These are phyloP conservation scores for Cordyceps fumosorosea DNA, from an alignment of 2,329 filamentous ascomycete species.

Conservation along the genomic window DNA sequence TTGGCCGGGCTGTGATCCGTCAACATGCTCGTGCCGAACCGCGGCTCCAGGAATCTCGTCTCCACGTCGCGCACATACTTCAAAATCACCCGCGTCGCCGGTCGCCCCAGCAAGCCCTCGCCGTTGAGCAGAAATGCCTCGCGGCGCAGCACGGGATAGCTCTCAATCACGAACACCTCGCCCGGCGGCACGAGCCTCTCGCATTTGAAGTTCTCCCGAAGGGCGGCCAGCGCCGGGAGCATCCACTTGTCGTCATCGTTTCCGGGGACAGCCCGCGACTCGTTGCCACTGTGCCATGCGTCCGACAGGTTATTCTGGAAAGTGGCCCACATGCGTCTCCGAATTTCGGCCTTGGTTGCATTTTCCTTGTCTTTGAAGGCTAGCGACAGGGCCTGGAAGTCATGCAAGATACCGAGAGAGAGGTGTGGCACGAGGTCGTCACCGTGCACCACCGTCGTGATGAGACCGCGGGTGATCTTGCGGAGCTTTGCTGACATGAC, in stretches of 20 bases:
- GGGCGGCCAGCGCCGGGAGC: constrained; percentile 56
- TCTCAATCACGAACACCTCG: constrained; percentile 69
- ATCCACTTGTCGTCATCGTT: constrained; percentile 64
- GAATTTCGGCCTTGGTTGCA: constrained; percentile 60
- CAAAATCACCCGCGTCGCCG: constrained; percentile 61
- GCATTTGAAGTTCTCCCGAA: constrained; percentile 62
- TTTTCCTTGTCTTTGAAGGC: constrained; percentile 67
- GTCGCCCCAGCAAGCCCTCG: constrained; percentile 50
- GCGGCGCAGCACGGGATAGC: constrained; percentile 57
- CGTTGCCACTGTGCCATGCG: constrained; percentile 47
- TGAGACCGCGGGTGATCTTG: constrained; percentile 63
- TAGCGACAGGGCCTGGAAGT: constrained; percentile 64
- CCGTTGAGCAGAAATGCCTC: constrained; percentile 51
- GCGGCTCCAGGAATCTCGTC: constrained; percentile 60
- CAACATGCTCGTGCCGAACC: constrained; percentile 68
- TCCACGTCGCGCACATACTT: constrained; percentile 68
- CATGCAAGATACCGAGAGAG: constrained; percentile 66
- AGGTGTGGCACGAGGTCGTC: constrained; percentile 68
- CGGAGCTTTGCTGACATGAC: constrained; percentile 66
- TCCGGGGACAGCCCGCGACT: constrained; percentile 22
- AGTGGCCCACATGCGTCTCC: constrained; percentile 58
- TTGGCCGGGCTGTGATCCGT: constrained; percentile 68
- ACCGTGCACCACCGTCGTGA: constrained; percentile 68
- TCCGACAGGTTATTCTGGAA: constrained; percentile 56
- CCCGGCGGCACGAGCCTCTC: constrained; percentile 68